Evolutionary conservation across 257 asterid species (phyloP).

Genomic region (Capsicum chinense): DNA sequence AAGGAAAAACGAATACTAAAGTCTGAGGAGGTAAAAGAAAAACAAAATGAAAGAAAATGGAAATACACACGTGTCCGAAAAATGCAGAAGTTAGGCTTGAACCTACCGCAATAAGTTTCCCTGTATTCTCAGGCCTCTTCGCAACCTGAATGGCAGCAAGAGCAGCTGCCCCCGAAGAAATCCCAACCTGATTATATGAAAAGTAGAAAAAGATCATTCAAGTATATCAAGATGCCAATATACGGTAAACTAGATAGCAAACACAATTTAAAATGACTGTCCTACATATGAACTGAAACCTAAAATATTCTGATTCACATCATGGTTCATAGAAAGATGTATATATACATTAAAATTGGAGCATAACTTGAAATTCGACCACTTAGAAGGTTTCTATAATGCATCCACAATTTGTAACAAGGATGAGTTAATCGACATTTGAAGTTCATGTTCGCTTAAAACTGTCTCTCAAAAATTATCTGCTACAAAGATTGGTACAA

Average conservation of each 20-base stretch:
- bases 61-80: background rate
- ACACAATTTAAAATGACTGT: background rate
- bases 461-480: background rate
- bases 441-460: background rate
- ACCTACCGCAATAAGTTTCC: constrained; percentile 87
- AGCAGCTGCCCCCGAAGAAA: constrained; percentile 99
- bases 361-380: background rate
- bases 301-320: background rate
- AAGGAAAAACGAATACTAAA: background rate
- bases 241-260: too few species aligned
- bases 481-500: constrained; percentile 12
- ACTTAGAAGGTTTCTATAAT: background rate
- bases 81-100: background rate
- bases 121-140: constrained; percentile 94
- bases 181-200: constrained; percentile 70
- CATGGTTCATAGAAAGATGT: background rate
- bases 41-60: constrained; percentile 7
- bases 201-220: constrained; percentile 7
- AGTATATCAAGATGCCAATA: background rate
- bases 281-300: background rate
- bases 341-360: background rate
- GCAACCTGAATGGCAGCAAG: constrained; percentile 88
- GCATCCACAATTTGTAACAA: background rate
- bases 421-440: background rate
- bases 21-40: background rate